A percentile compares a stretch with the other conserved stretches of the same genome.
These are phyloP conservation scores for Pinus albicaulis DNA, from an alignment of 75 land plant genomes.

Conservation along the genomic window DNA sequence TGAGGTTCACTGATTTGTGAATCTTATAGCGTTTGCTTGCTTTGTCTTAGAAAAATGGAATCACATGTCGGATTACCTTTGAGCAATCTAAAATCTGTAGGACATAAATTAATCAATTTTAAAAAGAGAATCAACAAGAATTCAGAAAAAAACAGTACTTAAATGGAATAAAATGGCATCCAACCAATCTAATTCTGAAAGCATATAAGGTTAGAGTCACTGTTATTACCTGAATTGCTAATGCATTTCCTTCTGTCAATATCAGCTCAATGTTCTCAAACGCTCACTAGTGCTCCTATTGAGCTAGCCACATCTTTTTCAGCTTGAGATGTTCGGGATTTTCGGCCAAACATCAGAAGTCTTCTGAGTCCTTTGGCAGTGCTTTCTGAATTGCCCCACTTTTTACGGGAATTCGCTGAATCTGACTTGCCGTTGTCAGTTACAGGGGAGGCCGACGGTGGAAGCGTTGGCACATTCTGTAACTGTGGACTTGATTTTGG, in stretches of 20 bases:
- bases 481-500: conserved; percentile 3
- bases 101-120: not conserved
- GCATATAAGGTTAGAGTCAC: not conserved
- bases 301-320: not conserved
- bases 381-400: not conserved
- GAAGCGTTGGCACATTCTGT: not conserved
- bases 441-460: not conserved
- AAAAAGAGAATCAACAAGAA: not conserved
- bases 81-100: not conserved
- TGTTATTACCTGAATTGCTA: not conserved
- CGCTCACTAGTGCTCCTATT: not conserved
- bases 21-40: too few species aligned
- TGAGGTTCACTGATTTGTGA: too few species aligned
- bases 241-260: not conserved
- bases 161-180: not conserved
- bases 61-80: not conserved
- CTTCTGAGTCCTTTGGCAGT: conserved; percentile 5
- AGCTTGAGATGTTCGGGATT: not conserved
- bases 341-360: conserved; percentile 8
- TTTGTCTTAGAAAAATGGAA: too few species aligned
- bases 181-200: not conserved
- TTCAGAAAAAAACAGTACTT: not conserved
- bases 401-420: not conserved
- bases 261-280: not conserved
- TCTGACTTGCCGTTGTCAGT: not conserved